Percentiles rank a stretch among this genome's conserved stretches.
Conservation (phyloP, 805 yeast species). For the Kodamaea leandrae region DNA sequence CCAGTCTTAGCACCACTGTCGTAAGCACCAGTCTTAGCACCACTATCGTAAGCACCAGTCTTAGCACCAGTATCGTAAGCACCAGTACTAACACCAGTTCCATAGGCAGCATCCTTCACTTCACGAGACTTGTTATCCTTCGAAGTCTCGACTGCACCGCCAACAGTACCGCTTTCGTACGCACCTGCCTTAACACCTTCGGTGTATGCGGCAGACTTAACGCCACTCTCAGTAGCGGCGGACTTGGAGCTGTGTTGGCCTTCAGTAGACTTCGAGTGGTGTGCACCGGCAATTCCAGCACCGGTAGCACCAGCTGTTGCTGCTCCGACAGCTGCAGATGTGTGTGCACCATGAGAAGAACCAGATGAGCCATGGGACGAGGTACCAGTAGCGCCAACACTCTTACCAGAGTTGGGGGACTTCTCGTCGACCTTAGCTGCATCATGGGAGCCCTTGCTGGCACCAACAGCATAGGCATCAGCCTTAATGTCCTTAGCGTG, state of each 20-base stretch:
- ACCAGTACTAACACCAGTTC: slow-evolving; percentile 10
- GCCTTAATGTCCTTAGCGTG: not conserved
- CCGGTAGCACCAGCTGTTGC: slow-evolving; percentile 10
- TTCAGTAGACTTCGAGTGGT: not conserved
- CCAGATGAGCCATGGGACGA: slow-evolving; percentile 9
- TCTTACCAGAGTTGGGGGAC: not conserved
- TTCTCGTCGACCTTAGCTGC: not conserved
- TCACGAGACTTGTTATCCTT: not conserved
- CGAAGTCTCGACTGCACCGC: slow-evolving; percentile 1
- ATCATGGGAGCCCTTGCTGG: slow-evolving; percentile 11
- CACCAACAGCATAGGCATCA: slow-evolving; percentile 14
- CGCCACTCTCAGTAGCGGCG: not conserved
- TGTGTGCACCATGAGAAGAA: not conserved
- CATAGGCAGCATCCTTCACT: slow-evolving; percentile 6
- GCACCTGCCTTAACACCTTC: slow-evolving; percentile 7
- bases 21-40: slow-evolving; percentile 8
- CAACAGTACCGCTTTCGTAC: not conserved
- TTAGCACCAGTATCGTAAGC: slow-evolving; percentile 9
- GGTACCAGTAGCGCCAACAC: not conserved
- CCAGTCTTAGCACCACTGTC: slow-evolving; percentile 9
- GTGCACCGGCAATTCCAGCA: slow-evolving; percentile 7
- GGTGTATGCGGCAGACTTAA: slow-evolving; percentile 8
- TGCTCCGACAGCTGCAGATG: slow-evolving; percentile 12
- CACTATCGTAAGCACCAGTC: slow-evolving; percentile 9
- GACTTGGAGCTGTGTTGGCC: not conserved